Percentiles rank a stretch among this genome's conserved stretches.
phyloP scores from a whole-genome alignment of 495 filamentous ascomycete genomes.

The Aspergillus egyptiacus region DNA sequence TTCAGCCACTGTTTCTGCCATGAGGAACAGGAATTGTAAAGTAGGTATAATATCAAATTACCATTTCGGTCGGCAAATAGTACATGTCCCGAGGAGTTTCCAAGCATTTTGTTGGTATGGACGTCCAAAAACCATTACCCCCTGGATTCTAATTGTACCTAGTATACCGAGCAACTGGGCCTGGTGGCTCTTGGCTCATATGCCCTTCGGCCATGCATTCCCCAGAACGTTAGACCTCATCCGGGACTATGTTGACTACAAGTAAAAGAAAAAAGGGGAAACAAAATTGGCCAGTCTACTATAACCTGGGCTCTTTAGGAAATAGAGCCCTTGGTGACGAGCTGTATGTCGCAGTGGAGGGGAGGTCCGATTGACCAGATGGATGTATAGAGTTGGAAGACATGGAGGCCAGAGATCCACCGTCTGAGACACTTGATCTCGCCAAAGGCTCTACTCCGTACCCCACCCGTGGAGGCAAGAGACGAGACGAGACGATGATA shows the following conservation, averaged over 20 bases:
- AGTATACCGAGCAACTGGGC: slow-evolving; percentile 16
- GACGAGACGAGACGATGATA: background rate
- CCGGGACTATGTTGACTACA: no score
- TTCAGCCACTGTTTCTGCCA: slow-evolving; percentile 19
- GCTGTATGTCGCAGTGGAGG: slow-evolving; percentile 1
- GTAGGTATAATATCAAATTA: slow-evolving; percentile 14
- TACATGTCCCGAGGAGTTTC: background rate
- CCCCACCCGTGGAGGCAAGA: background rate
- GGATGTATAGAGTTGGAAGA: slow-evolving; percentile 4
- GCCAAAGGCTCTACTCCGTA: background rate
- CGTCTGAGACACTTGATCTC: slow-evolving; percentile 10
- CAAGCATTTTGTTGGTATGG: background rate
- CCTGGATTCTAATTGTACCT: slow-evolving; percentile 10
- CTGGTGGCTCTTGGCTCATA: slow-evolving; percentile 15
- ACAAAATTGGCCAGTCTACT: background rate
- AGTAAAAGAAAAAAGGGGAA: no score
- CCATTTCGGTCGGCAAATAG: background rate
- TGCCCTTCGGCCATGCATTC: slow-evolving; percentile 17
- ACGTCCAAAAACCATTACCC: background rate
- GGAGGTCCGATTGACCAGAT: background rate
- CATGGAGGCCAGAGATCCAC: slow-evolving; percentile 10
- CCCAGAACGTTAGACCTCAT: slow-evolving; percentile 19
- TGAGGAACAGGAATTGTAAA: background rate
- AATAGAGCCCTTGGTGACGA: slow-evolving; percentile 8
- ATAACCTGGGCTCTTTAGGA: slow-evolving; percentile 14